These are phyloP conservation scores for Apocynum venetum DNA, from an alignment of 257 asterid species.

Conservation along the genomic window DNA sequence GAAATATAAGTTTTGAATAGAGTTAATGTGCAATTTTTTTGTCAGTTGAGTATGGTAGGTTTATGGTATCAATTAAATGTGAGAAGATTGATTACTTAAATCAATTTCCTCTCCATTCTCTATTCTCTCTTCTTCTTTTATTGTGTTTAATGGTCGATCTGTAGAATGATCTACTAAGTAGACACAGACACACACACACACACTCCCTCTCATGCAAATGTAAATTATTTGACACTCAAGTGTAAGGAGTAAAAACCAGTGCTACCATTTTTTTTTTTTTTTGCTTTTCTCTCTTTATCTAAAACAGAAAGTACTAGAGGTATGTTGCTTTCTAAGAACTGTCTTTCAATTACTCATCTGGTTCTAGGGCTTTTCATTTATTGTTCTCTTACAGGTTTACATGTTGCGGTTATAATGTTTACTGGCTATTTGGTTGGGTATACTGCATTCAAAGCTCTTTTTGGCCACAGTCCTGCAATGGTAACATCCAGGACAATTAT, in stretches of 20 bases:
- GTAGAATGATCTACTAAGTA: background rate
- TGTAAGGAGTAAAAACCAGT: background rate
- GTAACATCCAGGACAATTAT: conserved; percentile 30
- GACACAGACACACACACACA: no score
- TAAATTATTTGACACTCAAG: no score
- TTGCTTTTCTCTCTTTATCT: background rate
- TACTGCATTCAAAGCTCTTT: conserved; percentile 89
- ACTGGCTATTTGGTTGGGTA: conserved; percentile 87
- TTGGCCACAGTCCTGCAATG: conserved; percentile 68
- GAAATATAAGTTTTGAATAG: background rate
- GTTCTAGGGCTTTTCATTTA: background rate
- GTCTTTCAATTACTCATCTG: background rate
- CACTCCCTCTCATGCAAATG: background rate
- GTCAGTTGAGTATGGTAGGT: background rate
- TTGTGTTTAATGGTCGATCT: background rate
- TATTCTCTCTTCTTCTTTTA: background rate
- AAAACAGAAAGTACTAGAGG: background rate
- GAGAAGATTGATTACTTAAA: background rate
- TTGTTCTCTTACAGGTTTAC: conserved; percentile 55
- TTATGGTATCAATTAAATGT: no score
- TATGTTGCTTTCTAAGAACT: background rate
- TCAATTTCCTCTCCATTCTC: background rate
- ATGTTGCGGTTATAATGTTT: conserved; percentile 74
- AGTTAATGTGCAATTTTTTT: background rate
- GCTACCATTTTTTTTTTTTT: background rate